These are phyloP conservation scores for Tolypocladium capitatum DNA, from an alignment of 2,329 filamentous ascomycete species.

Conservation along the genomic window DNA sequence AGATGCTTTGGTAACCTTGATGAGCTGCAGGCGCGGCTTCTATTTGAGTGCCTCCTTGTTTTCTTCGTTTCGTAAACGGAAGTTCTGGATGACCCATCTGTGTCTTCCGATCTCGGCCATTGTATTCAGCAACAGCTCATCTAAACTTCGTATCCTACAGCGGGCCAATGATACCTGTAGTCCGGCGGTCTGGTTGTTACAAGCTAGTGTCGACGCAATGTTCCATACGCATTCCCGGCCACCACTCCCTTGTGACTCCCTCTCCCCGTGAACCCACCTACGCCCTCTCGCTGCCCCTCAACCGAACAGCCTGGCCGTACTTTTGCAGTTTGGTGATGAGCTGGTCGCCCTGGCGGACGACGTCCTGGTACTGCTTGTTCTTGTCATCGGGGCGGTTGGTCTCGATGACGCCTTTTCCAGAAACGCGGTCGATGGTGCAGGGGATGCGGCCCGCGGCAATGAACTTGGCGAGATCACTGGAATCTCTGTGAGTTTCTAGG, in stretches of 20 bases:
- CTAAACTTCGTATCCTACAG: slow-evolving; percentile 4
- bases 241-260: background rate
- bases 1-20: no score
- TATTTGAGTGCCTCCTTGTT: no score
- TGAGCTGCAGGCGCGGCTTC: no score
- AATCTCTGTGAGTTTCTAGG: background rate
- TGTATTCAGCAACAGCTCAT: background rate
- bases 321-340: slow-evolving; percentile 98
- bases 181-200: background rate
- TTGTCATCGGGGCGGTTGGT: slow-evolving; percentile 97
- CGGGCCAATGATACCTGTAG: slow-evolving; percentile 1
- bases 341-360: slow-evolving; percentile 94
- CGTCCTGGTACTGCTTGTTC: slow-evolving; percentile 98
- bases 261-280: slow-evolving; percentile 23
- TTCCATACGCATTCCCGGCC: background rate
- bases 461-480: slow-evolving; percentile 86
- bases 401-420: slow-evolving; percentile 93
- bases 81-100: no score
- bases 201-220: background rate
- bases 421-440: slow-evolving; percentile 94
- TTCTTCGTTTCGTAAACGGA: no score
- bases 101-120: background rate
- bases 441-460: slow-evolving; percentile 89
- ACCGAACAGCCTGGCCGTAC: slow-evolving; percentile 89
- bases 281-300: slow-evolving; percentile 88